Conservation (phyloP, 116 monocot genomes). For the Phalaenopsis hybrid region DNA sequence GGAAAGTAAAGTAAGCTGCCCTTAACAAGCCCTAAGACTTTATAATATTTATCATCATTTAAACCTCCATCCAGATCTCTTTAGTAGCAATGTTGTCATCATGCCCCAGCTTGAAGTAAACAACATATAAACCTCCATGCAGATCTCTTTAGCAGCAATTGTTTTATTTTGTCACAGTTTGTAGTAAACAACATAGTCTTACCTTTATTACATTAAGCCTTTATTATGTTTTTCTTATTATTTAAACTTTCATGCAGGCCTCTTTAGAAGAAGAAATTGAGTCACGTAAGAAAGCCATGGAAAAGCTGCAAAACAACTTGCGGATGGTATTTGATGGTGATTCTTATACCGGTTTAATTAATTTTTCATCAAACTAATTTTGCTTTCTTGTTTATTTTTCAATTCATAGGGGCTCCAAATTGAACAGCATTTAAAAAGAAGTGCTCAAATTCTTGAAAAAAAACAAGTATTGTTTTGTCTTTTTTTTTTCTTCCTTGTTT, state of each 20-base stretch:
- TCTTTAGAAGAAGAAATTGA: slow-evolving; percentile 75
- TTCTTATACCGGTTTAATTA: background rate
- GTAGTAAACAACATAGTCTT: background rate
- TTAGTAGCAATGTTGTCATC: slow-evolving; percentile 34
- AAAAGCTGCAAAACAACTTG: slow-evolving; percentile 68
- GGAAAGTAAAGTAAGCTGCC: too few relatives aligned
- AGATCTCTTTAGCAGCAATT: slow-evolving; percentile 64
- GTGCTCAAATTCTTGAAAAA: slow-evolving; percentile 47
- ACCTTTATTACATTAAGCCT: background rate
- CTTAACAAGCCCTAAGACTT: background rate
- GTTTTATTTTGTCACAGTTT: background rate
- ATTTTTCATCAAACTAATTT: slow-evolving; percentile 7
- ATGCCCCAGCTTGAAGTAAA: background rate
- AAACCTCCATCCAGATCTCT: slow-evolving; percentile 37
- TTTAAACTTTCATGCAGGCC: slow-evolving; percentile 30
- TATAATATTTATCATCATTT: background rate
- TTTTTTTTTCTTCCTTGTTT: slow-evolving; percentile 1
- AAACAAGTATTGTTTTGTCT: slow-evolving; percentile 39
- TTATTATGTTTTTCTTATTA: background rate
- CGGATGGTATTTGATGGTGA: slow-evolving; percentile 51
- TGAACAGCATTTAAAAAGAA: slow-evolving; percentile 81
- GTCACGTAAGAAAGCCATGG: slow-evolving; percentile 44
- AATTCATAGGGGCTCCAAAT: slow-evolving; percentile 71
- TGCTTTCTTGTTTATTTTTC: slow-evolving; percentile 18
- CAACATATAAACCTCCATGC: slow-evolving; percentile 1